Percentiles rank a stretch among this genome's conserved stretches.
phyloP scores from a whole-genome alignment of 108 stramenopile genomes.

The Skeletonema potamos region DNA sequence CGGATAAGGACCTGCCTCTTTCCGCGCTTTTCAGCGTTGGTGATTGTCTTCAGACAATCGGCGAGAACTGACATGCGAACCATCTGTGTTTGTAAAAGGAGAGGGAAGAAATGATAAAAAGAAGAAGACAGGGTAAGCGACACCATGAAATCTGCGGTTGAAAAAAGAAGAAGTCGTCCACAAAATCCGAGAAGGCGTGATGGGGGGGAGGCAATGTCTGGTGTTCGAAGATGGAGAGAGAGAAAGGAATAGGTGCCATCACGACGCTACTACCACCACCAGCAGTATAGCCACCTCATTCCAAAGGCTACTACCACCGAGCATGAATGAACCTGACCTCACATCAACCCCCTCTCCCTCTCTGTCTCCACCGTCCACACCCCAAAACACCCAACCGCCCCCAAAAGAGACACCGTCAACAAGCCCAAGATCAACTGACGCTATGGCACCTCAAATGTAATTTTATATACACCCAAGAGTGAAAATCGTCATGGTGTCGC shows the following conservation, averaged over 20 bases:
- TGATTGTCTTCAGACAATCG: conserved; percentile 99
- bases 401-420: not conserved
- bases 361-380: not conserved
- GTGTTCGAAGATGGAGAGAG: not conserved
- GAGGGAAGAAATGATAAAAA: conserved; percentile 2
- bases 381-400: not conserved
- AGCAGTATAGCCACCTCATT: not conserved
- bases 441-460: conserved; percentile 33
- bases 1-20: conserved; percentile 99
- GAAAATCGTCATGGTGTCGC: conserved; percentile 29
- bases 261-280: not conserved
- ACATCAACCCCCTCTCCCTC: not conserved
- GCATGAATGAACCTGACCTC: not conserved
- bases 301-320: not conserved
- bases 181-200: too few species aligned
- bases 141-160: not conserved
- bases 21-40: conserved; percentile 99
- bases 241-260: not conserved
- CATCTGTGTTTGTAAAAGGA: conserved; percentile 65
- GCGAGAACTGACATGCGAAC: conserved; percentile 99
- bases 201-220: not conserved
- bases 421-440: conserved; percentile 14
- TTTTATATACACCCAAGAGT: not conserved
- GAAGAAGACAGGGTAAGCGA: conserved; percentile 5
- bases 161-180: not conserved